Conservation (phyloP, 768 basidiomycete genomes). For the Peribolospora baueri region DNA sequence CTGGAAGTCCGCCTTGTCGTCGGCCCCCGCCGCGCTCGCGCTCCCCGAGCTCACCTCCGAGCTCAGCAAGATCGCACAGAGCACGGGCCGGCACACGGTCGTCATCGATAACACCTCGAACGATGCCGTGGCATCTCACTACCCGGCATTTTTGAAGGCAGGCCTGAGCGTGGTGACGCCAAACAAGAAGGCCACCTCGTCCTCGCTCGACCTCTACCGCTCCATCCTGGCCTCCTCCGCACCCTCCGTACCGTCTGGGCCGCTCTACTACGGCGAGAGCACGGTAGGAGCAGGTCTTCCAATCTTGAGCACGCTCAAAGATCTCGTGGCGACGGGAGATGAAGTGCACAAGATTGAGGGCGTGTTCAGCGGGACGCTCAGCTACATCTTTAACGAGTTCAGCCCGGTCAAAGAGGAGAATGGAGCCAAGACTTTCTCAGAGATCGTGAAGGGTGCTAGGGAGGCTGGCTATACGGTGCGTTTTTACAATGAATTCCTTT, state of each 20-base stretch:
- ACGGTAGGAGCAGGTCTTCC: conserved; percentile 94
- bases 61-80: conserved; percentile 9
- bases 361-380: conserved; percentile 90
- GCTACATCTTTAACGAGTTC: conserved; percentile 97
- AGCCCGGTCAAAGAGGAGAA: conserved; percentile 37
- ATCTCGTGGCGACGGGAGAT: conserved; percentile 76
- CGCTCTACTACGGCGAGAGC: conserved; percentile 34
- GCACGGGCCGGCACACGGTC: conserved; percentile 31
- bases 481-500: background rate
- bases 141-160: conserved; percentile 49
- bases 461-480: conserved; percentile 81
- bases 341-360: conserved; percentile 83
- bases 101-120: conserved; percentile 82
- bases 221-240: conserved; percentile 31
- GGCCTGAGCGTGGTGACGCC: conserved; percentile 81
- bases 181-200: conserved; percentile 91
- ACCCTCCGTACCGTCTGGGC: background rate
- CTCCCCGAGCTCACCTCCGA: conserved; percentile 13
- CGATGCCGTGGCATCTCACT: conserved; percentile 50
- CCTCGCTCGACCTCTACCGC: conserved; percentile 39
- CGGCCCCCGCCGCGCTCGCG: conserved; percentile 15
- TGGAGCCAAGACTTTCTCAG: conserved; percentile 37
- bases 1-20: conserved; percentile 3
- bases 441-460: conserved; percentile 64
- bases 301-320: conserved; percentile 71